Evolutionary conservation across 352 stramenopile species (phyloP).

Genomic region (Phytophthora ramorum): DNA sequence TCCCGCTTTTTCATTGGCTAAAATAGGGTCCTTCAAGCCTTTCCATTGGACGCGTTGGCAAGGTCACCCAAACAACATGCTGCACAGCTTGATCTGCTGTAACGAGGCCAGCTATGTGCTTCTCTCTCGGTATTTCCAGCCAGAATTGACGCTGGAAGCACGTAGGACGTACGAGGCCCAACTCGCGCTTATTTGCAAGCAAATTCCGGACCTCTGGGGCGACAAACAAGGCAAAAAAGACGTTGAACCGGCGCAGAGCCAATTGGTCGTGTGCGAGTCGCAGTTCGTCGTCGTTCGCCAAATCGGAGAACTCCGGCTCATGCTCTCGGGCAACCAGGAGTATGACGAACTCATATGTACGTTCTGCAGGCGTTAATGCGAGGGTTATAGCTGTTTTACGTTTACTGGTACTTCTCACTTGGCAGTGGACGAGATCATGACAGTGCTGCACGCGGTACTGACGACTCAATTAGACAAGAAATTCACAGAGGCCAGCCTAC

Average conservation of each 20-base stretch:
- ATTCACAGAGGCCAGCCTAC: conserved; percentile 58
- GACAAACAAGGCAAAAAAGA: conserved; percentile 25
- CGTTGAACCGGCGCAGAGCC: conserved; percentile 23
- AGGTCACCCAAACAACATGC: conserved; percentile 34
- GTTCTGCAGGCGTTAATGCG: conserved; percentile 16
- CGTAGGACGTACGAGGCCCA: conserved; percentile 58
- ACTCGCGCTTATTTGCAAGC: conserved; percentile 52
- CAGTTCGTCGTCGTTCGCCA: conserved; percentile 69
- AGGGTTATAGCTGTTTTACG: neutral
- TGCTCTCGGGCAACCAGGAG: conserved; percentile 64
- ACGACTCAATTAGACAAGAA: conserved; percentile 75
- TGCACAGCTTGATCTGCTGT: conserved; percentile 72
- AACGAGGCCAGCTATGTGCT: conserved; percentile 78
- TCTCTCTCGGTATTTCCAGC: conserved; percentile 71
- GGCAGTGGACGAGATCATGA: conserved; percentile 68
- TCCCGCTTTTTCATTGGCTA: conserved; percentile 16
- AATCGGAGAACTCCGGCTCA: conserved; percentile 64
- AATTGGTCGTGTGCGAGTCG: conserved; percentile 61
- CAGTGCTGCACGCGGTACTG: conserved; percentile 54
- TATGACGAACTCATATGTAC: conserved; percentile 81
- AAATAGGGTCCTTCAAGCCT: neutral
- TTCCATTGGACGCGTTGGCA: conserved; percentile 4
- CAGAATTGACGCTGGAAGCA: conserved; percentile 48
- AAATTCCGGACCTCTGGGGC: conserved; percentile 45
- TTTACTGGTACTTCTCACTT: neutral